Conservation (phyloP, 2,329 filamentous ascomycete species). For the Diplodia corticola region DNA sequence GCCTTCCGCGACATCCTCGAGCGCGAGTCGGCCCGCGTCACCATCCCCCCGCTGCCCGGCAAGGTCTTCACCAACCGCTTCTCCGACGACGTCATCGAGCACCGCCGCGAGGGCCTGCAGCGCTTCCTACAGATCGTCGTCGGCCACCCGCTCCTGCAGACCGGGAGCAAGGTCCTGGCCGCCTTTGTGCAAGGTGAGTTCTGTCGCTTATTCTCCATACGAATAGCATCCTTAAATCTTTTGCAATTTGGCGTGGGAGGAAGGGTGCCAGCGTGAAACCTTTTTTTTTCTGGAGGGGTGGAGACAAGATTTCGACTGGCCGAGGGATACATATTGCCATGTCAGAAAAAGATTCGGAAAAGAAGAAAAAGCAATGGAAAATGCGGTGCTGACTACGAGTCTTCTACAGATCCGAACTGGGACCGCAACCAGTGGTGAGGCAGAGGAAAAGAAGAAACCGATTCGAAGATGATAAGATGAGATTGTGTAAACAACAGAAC, state of each 20-base stretch:
- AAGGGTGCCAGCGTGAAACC: background rate
- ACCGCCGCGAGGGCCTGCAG: conserved; percentile 85
- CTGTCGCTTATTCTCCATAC: background rate
- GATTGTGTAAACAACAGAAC: conserved; percentile 6
- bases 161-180: conserved; percentile 92
- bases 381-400: background rate
- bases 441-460: background rate
- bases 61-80: conserved; percentile 99
- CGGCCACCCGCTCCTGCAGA: conserved; percentile 93
- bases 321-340: background rate
- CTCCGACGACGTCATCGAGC: conserved; percentile 97
- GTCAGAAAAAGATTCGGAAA: background rate
- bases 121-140: conserved; percentile 97
- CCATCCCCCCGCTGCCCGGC: conserved; percentile 90
- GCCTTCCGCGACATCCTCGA: conserved; percentile 98
- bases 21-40: conserved; percentile 89
- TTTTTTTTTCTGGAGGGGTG: background rate
- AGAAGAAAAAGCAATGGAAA: background rate
- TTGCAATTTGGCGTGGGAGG: background rate
- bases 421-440: conserved; percentile 24
- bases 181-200: conserved; percentile 88
- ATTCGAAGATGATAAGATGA: background rate
- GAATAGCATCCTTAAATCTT: background rate
- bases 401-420: conserved; percentile 21
- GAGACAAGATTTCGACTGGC: background rate